phyloP scores from a whole-genome alignment of 495 filamentous ascomycete species.

The Pyrenopolyporus hunteri region DNA sequence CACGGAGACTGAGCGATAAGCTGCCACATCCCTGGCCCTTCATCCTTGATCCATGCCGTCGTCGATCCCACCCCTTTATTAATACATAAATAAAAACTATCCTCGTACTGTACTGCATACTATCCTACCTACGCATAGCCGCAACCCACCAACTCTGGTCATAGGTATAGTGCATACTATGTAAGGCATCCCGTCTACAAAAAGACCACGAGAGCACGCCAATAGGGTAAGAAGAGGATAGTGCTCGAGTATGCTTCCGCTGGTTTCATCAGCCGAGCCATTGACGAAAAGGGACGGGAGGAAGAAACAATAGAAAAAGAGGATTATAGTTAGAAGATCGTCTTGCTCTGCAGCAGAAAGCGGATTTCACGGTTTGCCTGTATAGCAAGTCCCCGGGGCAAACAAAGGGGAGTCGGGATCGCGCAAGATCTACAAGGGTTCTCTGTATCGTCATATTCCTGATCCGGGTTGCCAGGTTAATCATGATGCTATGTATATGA shows the following conservation, averaged over 20 bases:
- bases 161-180: too few species aligned
- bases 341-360: not conserved
- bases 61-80: conserved; percentile 35
- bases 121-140: conserved; percentile 23
- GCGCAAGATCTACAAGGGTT: too few species aligned
- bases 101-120: conserved; percentile 22
- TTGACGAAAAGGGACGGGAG: not conserved
- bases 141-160: conserved; percentile 22
- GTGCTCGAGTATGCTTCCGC: not conserved
- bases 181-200: conserved; percentile 11
- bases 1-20: conserved; percentile 33
- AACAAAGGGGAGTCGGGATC: conserved; percentile 12
- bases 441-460: conserved; percentile 20
- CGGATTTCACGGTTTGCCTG: not conserved
- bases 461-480: not conserved
- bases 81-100: conserved; percentile 4
- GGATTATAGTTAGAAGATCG: not conserved
- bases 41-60: conserved; percentile 23
- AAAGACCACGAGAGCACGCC: too few species aligned
- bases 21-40: conserved; percentile 31
- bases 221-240: not conserved
- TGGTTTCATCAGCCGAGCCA: not conserved
- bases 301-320: not conserved
- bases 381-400: not conserved
- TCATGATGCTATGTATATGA: not conserved